phyloP scores from a whole-genome alignment of 176 grass and related monocot genomes.

The Hsuehochloa calcarea region DNA sequence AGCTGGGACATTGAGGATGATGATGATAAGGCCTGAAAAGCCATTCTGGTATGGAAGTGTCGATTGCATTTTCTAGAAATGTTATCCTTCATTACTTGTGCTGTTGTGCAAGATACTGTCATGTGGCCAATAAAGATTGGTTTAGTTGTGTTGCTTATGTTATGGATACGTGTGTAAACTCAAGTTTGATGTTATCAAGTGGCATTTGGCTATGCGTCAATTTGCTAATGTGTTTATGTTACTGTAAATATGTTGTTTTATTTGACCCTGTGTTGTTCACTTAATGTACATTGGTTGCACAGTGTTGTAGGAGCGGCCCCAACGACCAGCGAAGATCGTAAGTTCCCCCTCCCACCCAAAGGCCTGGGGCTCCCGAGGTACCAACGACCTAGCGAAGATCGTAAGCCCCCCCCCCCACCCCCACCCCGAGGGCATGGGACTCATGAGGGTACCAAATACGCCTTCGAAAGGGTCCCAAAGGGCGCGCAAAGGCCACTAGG shows the following conservation, averaged over 20 bases:
- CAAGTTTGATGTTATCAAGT: conserved; percentile 24
- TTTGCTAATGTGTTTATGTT: not conserved
- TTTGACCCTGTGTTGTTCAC: not conserved
- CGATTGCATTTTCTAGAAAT: conserved; percentile 24
- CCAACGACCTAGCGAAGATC: too few relatives aligned
- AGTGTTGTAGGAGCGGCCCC: too few relatives aligned
- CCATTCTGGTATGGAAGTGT: conserved; percentile 31
- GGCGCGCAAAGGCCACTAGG: too few relatives aligned
- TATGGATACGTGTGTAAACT: conserved; percentile 49
- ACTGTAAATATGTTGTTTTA: conserved; percentile 10
- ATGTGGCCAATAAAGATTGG: conserved; percentile 53
- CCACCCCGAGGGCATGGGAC: too few relatives aligned
- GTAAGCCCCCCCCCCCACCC: too few relatives aligned
- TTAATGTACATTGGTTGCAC: not conserved
- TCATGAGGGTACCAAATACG: too few relatives aligned
- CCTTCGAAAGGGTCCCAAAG: too few relatives aligned
- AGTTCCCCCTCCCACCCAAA: too few relatives aligned
- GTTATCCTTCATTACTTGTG: conserved; percentile 28
- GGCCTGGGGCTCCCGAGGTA: too few relatives aligned
- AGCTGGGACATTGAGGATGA: conserved; percentile 99
- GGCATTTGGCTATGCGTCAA: not conserved
- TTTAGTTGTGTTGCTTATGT: conserved; percentile 41
- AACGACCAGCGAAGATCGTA: too few relatives aligned
- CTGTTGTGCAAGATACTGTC: conserved; percentile 40
- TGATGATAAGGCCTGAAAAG: conserved; percentile 44